A percentile compares a stretch with the other conserved stretches of the same genome.
Conservation (phyloP, 495 filamentous ascomycete species). For the Extremus antarcticus region DNA sequence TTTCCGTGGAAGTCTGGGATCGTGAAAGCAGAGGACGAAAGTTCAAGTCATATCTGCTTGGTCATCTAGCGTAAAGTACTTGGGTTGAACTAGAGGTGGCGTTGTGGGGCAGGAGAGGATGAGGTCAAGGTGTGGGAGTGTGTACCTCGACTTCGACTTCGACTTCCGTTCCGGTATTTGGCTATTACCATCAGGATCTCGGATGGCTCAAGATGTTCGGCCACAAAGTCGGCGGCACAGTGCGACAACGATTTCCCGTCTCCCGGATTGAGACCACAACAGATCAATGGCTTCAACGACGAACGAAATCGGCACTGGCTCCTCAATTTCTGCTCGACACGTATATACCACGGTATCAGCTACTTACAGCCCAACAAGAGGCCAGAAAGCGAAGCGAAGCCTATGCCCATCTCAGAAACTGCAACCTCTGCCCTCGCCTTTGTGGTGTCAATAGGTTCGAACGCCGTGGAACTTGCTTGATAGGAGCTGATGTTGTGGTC, state of each 20-base stretch:
- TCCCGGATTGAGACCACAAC: neutral
- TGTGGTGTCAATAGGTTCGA: constrained; percentile 67
- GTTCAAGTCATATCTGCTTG: neutral
- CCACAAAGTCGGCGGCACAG: neutral
- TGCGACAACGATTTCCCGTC: neutral
- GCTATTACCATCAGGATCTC: too few relatives aligned
- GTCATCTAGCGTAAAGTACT: neutral
- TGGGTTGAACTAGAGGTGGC: too few relatives aligned
- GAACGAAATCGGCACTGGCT: constrained; percentile 49
- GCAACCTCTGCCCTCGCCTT: constrained; percentile 63
- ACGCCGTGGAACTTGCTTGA: constrained; percentile 60
- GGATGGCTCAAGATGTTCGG: neutral
- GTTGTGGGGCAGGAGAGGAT: too few relatives aligned
- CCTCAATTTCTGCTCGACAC: constrained; percentile 66
- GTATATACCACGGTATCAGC: constrained; percentile 56
- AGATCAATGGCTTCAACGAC: neutral
- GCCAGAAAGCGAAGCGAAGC: constrained; percentile 55
- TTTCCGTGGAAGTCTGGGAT: too few relatives aligned
- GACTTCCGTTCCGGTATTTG: too few relatives aligned
- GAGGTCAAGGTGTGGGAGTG: too few relatives aligned
- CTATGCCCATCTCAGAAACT: constrained; percentile 58
- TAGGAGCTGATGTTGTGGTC: constrained; percentile 60
- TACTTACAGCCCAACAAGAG: constrained; percentile 46
- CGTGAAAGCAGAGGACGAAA: neutral
- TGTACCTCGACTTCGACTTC: too few relatives aligned